Conservation (phyloP, 495 filamentous ascomycete species). For the Amniculicola lignicola region DNA sequence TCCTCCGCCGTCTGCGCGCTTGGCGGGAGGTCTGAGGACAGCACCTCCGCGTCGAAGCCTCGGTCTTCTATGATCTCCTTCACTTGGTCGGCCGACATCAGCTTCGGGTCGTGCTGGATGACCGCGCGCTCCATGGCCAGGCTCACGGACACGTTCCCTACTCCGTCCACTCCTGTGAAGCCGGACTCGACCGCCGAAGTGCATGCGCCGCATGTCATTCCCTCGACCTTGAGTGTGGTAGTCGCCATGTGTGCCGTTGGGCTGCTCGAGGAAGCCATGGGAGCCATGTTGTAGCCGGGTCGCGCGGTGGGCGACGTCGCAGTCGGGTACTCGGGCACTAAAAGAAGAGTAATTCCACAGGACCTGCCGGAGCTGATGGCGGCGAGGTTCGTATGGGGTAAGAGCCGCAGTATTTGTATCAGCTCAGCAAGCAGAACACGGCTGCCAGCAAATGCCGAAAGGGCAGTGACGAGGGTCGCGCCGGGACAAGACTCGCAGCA, state of each 20-base stretch:
- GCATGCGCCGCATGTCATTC: conserved; percentile 94
- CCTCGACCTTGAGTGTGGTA: conserved; percentile 83
- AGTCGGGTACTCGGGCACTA: neutral
- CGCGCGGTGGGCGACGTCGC: neutral
- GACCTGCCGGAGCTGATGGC: neutral
- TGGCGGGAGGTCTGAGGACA: conserved; percentile 68
- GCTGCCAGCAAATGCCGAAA: neutral
- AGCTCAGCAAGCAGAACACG: neutral
- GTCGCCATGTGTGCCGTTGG: conserved; percentile 67
- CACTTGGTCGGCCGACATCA: conserved; percentile 68
- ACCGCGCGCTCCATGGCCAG: conserved; percentile 91
- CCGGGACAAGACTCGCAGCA: neutral
- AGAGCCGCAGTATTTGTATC: neutral
- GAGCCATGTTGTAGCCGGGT: conserved; percentile 9
- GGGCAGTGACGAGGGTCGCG: neutral
- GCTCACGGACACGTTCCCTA: conserved; percentile 81
- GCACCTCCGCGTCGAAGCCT: conserved; percentile 90
- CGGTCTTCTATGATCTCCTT: conserved; percentile 87
- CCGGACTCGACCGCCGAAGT: conserved; percentile 82
- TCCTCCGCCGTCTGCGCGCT: conserved; percentile 26
- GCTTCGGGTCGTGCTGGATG: conserved; percentile 77
- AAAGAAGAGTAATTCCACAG: neutral
- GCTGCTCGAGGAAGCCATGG: conserved; percentile 4
- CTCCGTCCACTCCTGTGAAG: conserved; percentile 75
- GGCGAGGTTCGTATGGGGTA: neutral